phyloP scores from a whole-genome alignment of 257 asterid genomes.

The Solanum medicagineum region DNA sequence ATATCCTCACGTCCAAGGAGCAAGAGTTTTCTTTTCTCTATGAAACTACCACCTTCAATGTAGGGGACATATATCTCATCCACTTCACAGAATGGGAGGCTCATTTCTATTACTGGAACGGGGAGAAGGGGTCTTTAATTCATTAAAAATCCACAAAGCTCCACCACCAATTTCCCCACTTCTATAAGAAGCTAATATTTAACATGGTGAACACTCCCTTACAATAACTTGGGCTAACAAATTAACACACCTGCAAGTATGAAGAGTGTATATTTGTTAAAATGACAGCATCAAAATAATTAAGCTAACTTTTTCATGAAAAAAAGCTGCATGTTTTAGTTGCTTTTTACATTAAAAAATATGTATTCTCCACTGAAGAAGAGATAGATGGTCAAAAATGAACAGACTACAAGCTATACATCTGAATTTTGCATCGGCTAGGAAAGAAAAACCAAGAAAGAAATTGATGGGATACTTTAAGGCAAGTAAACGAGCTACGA shows the following conservation, averaged over 20 bases:
- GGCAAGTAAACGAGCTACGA: background rate
- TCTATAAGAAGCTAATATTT: background rate
- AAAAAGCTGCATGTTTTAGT: background rate
- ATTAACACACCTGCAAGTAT: background rate
- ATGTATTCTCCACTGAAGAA: background rate
- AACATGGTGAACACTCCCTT: background rate
- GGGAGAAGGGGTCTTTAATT: background rate
- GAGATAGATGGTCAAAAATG: background rate
- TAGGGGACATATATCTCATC: background rate
- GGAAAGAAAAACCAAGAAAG: background rate
- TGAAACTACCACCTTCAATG: background rate
- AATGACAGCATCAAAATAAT: background rate
- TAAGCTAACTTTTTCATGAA: background rate
- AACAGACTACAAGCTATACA: background rate
- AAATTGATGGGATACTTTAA: background rate
- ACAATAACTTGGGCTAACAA: background rate
- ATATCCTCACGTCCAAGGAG: background rate
- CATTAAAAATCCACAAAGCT: background rate
- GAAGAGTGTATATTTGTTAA: background rate
- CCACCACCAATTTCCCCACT: background rate
- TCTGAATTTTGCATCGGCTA: background rate
- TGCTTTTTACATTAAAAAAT: background rate
- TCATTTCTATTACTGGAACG: background rate
- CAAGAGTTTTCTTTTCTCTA: background rate
- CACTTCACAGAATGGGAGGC: background rate